Evolutionary conservation across 495 filamentous ascomycete species (phyloP).

Genomic region (Lasiosphaeria miniovina): DNA sequence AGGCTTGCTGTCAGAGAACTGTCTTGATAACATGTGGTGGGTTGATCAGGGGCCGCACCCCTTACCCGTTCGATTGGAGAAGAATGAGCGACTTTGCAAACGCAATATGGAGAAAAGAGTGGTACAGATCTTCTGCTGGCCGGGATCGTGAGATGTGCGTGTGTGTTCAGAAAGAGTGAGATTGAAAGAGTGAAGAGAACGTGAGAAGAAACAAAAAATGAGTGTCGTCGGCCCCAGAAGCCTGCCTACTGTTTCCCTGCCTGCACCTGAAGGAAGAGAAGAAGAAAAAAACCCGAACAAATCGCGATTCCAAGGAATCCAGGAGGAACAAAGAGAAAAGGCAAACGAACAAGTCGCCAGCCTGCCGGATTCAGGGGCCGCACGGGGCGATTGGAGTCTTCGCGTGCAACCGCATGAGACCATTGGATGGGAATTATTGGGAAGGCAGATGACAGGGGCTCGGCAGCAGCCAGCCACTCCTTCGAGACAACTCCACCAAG

Average conservation of each 20-base stretch:
- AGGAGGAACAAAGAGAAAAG: slow-evolving; percentile 9
- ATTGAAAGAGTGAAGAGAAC: slow-evolving; percentile 13
- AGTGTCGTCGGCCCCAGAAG: slow-evolving; percentile 15
- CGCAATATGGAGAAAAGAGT: slow-evolving; percentile 17
- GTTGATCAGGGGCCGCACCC: slow-evolving; percentile 30
- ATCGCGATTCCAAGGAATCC: slow-evolving; percentile 1
- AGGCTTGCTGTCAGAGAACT: slow-evolving; percentile 27
- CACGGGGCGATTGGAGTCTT: slow-evolving; percentile 15
- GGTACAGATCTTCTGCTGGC: slow-evolving; percentile 11
- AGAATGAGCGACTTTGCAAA: slow-evolving; percentile 22
- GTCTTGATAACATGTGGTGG: slow-evolving; percentile 23
- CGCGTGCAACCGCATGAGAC: slow-evolving; percentile 19
- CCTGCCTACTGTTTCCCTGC: slow-evolving; percentile 3
- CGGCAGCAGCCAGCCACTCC: not conserved
- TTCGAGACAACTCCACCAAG: too few species aligned
- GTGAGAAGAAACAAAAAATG: slow-evolving; percentile 14
- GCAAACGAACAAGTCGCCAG: slow-evolving; percentile 11
- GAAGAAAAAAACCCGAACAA: not conserved
- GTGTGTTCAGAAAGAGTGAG: slow-evolving; percentile 8
- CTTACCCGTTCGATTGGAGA: slow-evolving; percentile 28
- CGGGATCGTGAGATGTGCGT: slow-evolving; percentile 7
- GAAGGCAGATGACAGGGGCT: slow-evolving; percentile 12
- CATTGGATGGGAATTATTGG: slow-evolving; percentile 19
- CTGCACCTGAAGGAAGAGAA: not conserved
- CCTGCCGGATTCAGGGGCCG: slow-evolving; percentile 27